Percentiles rank a stretch among this genome's conserved stretches.
phyloP scores from a whole-genome alignment of 176 grass and related monocot species.

The Panicum miliaceum region DNA sequence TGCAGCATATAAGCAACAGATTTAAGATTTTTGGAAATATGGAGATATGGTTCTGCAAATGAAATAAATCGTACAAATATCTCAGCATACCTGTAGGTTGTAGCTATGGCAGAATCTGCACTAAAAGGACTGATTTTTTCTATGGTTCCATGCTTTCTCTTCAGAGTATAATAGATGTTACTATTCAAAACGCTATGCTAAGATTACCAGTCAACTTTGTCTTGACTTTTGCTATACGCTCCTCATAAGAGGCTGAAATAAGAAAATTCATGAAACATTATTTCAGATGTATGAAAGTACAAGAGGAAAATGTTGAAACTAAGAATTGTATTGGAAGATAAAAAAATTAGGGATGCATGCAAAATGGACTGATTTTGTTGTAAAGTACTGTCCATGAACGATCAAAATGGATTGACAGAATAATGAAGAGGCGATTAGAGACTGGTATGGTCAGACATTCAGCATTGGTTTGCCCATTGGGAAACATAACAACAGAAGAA shows the following conservation, averaged over 20 bases:
- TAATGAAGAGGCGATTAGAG: conserved; percentile 9
- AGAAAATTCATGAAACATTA: not conserved
- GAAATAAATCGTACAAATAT: not conserved
- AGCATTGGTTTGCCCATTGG: not conserved
- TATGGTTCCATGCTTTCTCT: not conserved
- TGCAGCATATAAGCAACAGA: not conserved
- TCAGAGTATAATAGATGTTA: not conserved
- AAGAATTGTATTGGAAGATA: not conserved
- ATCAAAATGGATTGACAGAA: not conserved
- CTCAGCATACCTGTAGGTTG: conserved; percentile 3
- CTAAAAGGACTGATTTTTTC: not conserved
- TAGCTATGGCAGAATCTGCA: conserved; percentile 6
- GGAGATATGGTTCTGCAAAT: not conserved
- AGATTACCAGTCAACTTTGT: conserved; percentile 47
- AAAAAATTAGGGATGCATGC: not conserved
- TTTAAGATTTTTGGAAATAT: not conserved
- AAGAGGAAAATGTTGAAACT: not conserved
- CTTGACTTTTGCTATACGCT: conserved; percentile 61
- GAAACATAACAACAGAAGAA: conserved; percentile 16
- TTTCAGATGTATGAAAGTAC: conserved; percentile 15
- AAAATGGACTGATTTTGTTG: not conserved
- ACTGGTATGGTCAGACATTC: not conserved
- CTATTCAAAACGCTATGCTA: conserved; percentile 25
- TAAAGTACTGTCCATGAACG: not conserved
- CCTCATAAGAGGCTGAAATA: conserved; percentile 79